These are phyloP conservation scores for Magnusiomyces clavatus DNA, from an alignment of 1,139 yeast species.

Conservation along the genomic window DNA sequence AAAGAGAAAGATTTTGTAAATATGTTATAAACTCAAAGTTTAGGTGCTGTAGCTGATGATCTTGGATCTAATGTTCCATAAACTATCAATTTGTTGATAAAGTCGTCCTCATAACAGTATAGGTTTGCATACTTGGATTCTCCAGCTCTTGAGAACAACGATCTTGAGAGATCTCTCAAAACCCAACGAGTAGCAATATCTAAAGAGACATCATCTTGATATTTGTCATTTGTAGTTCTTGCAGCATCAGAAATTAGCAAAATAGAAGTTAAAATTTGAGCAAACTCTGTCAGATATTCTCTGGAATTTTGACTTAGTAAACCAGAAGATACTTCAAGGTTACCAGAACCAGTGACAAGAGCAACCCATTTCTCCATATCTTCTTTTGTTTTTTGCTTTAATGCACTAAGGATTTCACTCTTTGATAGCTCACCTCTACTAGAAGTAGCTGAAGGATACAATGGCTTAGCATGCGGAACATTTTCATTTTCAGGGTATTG, in stretches of 20 bases:
- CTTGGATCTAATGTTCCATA: conserved; percentile 7
- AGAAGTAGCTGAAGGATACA: neutral
- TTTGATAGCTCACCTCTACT: neutral
- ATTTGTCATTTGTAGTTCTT: conserved; percentile 7
- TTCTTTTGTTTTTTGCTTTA: neutral
- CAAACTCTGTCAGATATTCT: conserved; percentile 19
- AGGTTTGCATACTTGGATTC: neutral
- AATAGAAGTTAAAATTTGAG: conserved; percentile 18
- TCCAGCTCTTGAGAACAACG: neutral
- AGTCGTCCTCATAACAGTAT: neutral
- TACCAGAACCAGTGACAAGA: conserved; percentile 12
- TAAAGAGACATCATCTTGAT: conserved; percentile 10
- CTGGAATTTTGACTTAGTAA: conserved; percentile 17
- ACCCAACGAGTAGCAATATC: conserved; percentile 19
- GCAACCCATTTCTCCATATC: conserved; percentile 6
- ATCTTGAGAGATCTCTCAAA: conserved; percentile 6
- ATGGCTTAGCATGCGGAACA: neutral
- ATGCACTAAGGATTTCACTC: conserved; percentile 4
- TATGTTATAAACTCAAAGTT: too few relatives aligned
- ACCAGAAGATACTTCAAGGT: conserved; percentile 15
- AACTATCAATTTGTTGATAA: conserved; percentile 14
- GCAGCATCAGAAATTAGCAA: conserved; percentile 18
- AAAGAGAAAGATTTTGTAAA: too few relatives aligned
- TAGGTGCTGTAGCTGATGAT: neutral
- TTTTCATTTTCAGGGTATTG: conserved; percentile 4